phyloP scores from a whole-genome alignment of 768 basidiomycete species.

The Rhodotorula paludigena region DNA sequence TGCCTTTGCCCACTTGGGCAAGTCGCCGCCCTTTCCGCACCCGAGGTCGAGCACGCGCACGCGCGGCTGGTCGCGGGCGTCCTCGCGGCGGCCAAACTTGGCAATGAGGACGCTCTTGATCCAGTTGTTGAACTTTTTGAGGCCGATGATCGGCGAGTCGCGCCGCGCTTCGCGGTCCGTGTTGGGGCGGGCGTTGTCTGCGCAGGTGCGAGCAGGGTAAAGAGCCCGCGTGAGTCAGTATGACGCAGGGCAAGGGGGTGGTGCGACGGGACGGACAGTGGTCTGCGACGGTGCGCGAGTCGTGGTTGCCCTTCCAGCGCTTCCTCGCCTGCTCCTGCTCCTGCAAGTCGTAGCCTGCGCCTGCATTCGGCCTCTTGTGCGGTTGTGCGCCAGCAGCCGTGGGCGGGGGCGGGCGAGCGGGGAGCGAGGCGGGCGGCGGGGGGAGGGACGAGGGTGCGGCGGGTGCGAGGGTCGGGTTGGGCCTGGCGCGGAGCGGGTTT shows the following conservation, averaged over 20 bases:
- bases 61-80: conserved; percentile 40
- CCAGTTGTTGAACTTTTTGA: conserved; percentile 99
- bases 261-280: conserved; percentile 19
- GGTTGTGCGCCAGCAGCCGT: too few species aligned
- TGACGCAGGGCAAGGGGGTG: not conserved
- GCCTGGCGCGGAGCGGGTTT: conserved; percentile 19
- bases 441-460: not conserved
- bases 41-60: conserved; percentile 79
- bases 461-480: not conserved
- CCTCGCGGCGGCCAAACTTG: conserved; percentile 54
- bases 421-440: too few species aligned
- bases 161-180: conserved; percentile 77
- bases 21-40: conserved; percentile 97
- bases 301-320: conserved; percentile 1
- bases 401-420: too few species aligned
- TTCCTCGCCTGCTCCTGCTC: not conserved
- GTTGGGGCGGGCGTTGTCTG: conserved; percentile 85
- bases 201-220: too few species aligned
- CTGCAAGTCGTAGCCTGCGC: not conserved
- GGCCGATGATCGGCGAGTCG: conserved; percentile 88
- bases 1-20: conserved; percentile 91
- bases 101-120: conserved; percentile 94
- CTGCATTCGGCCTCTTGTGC: not conserved
- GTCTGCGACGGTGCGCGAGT: conserved; percentile 28
- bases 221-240: not conserved